These are phyloP conservation scores for Penicillium concentricum DNA, from an alignment of 2,329 filamentous ascomycete species.

Conservation along the genomic window DNA sequence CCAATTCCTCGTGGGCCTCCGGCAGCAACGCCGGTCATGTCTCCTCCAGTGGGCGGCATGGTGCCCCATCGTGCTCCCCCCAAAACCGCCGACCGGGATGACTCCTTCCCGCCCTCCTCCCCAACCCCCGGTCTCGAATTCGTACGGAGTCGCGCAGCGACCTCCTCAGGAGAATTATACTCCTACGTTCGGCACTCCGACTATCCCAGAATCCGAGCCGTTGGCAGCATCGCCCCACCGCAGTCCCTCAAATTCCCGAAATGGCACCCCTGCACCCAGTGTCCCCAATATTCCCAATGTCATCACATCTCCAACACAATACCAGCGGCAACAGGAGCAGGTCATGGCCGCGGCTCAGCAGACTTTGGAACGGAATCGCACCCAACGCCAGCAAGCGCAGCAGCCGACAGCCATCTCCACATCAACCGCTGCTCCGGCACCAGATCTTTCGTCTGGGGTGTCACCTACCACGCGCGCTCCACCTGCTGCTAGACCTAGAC, in stretches of 20 bases:
- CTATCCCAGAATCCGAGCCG: conserved; percentile 55
- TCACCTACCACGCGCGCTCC: conserved; percentile 45
- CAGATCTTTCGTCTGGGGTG: conserved; percentile 39
- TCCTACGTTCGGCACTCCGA: conserved; percentile 45
- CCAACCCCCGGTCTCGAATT: conserved; percentile 45
- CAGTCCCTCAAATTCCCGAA: conserved; percentile 68
- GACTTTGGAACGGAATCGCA: conserved; percentile 69
- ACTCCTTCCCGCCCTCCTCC: conserved; percentile 45
- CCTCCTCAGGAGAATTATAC: conserved; percentile 54
- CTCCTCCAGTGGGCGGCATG: conserved; percentile 52
- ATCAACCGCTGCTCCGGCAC: conserved; percentile 43
- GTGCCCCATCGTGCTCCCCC: conserved; percentile 84
- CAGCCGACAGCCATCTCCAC: conserved; percentile 23
- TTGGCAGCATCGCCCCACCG: conserved; percentile 67
- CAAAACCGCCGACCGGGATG: conserved; percentile 68
- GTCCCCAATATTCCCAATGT: conserved; percentile 34
- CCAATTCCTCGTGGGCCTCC: conserved; percentile 66
- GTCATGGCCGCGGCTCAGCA: conserved; percentile 78
- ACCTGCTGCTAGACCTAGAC: conserved; percentile 67
- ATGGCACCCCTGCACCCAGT: conserved; percentile 53
- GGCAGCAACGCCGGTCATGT: conserved; percentile 50
- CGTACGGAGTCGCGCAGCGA: conserved; percentile 47
- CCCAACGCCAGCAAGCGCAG: conserved; percentile 63
- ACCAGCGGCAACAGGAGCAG: conserved; percentile 75
- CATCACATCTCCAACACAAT: conserved; percentile 44